Evolutionary conservation across 441 rosid species (phyloP).

Genomic region (Melastoma candidum): DNA sequence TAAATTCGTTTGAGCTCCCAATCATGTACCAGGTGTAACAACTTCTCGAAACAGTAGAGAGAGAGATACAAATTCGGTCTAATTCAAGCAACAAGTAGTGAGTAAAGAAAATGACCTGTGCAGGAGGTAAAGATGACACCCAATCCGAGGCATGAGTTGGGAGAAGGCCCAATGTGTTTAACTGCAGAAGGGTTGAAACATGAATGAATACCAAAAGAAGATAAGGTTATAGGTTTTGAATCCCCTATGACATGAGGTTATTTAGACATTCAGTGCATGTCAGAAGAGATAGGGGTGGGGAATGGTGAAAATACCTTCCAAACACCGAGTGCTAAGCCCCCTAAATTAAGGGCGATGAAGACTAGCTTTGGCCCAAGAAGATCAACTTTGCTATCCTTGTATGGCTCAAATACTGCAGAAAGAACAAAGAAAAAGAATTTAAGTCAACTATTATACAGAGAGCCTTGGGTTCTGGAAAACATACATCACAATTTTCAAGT

Average conservation of each 20-base stretch:
- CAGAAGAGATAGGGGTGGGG: not conserved
- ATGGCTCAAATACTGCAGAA: constrained; percentile 89
- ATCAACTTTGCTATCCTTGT: constrained; percentile 83
- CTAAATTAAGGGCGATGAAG: constrained; percentile 87
- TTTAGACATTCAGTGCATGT: not conserved
- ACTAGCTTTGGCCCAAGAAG: constrained; percentile 83
- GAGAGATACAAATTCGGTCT: not conserved
- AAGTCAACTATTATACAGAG: not conserved
- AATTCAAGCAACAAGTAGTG: not conserved
- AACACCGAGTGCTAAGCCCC: constrained; percentile 84
- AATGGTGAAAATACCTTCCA: constrained; percentile 66
- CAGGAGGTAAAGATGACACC: constrained; percentile 95
- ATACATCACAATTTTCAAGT: too few relatives aligned
- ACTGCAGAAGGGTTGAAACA: constrained; percentile 36
- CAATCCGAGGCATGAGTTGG: constrained; percentile 98
- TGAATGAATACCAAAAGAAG: constrained; percentile 6
- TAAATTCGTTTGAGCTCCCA: too few relatives aligned
- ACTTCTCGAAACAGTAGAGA: not conserved
- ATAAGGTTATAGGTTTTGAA: not conserved
- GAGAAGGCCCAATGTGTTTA: constrained; percentile 92
- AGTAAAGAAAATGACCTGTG: constrained; percentile 47
- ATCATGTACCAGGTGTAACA: too few relatives aligned
- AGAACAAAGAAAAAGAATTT: not conserved
- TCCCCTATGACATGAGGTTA: too few relatives aligned
- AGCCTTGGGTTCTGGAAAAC: too few relatives aligned